Evolutionary conservation across 2,329 filamentous ascomycete genomes (phyloP).

Genomic region (Fusarium clavum): DNA sequence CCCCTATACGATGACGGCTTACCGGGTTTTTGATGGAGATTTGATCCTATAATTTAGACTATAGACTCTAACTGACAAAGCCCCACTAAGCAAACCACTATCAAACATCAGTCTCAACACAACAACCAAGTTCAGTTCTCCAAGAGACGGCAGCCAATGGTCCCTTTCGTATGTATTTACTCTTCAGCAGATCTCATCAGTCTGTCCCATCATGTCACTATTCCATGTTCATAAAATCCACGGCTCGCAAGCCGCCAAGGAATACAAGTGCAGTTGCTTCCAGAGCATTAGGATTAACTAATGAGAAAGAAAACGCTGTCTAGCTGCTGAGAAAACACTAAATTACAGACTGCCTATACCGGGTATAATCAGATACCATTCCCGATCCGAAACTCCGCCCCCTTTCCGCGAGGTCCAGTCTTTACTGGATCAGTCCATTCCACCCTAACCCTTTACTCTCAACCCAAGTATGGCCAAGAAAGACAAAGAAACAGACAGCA

Average conservation of each 20-base stretch:
- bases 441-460: conserved; percentile 1
- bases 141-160: neutral
- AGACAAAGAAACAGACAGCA: conserved; percentile 11
- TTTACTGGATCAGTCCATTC: conserved; percentile 33
- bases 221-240: neutral
- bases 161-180: neutral
- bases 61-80: rapidly evolving
- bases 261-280: conserved; percentile 9
- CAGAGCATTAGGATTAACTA: conserved; percentile 10
- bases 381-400: conserved; percentile 41
- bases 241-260: neutral
- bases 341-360: conserved; percentile 39
- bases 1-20: conserved; percentile 42
- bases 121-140: neutral
- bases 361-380: conserved; percentile 46
- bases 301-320: conserved; percentile 7
- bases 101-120: neutral
- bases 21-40: neutral
- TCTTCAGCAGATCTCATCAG: neutral
- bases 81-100: neutral
- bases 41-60: rapidly evolving
- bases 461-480: conserved; percentile 21
- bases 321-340: conserved; percentile 27
- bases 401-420: conserved; percentile 38
- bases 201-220: neutral